Conservation (phyloP, 2,329 filamentous ascomycete species). For the Sclerotinia glacialis region DNA sequence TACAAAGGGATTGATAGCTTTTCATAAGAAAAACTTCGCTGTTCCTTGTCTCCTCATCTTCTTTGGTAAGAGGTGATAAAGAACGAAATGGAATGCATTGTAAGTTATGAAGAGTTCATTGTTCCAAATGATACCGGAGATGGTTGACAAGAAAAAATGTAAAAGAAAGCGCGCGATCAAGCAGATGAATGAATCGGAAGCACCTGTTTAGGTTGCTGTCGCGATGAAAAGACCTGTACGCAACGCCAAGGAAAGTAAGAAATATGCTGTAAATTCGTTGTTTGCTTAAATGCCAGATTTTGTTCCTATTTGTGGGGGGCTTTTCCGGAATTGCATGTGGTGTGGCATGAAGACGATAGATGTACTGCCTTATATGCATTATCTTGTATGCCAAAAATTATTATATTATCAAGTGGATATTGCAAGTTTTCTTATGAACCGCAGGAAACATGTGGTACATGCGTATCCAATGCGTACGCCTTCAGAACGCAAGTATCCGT, state of each 20-base stretch:
- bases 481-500: not conserved
- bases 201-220: not conserved
- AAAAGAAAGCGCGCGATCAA: not conserved
- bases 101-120: too few relatives aligned
- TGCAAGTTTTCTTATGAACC: not conserved
- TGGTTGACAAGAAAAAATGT: not conserved
- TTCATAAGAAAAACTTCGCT: rapidly evolving
- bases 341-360: too few relatives aligned
- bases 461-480: not conserved
- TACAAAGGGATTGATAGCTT: not conserved
- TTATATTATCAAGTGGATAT: not conserved
- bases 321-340: not conserved
- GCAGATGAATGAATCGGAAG: too few relatives aligned
- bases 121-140: not conserved
- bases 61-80: not conserved
- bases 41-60: rapidly evolving
- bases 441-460: not conserved
- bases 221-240: too few relatives aligned
- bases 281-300: not conserved
- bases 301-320: too few relatives aligned
- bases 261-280: not conserved
- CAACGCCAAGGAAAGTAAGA: not conserved
- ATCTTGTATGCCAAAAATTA: not conserved
- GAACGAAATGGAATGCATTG: too few relatives aligned
- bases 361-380: not conserved